phyloP scores from a whole-genome alignment of 1,284 basidiomycete species.

The Ceraceosorus bombacis region DNA sequence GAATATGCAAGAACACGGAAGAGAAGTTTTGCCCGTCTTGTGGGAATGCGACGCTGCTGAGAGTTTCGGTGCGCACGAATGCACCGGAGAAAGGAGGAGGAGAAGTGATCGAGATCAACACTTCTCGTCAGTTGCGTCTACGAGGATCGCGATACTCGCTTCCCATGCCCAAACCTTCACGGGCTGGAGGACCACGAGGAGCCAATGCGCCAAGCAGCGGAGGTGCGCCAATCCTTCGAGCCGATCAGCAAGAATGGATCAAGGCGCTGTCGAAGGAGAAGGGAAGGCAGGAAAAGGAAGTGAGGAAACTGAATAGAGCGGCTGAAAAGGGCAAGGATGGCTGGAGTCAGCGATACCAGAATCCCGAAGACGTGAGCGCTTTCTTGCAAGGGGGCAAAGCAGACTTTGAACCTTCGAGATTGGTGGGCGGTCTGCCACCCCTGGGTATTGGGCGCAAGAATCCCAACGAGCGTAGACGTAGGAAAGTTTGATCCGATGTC shows the following conservation, averaged over 20 bases:
- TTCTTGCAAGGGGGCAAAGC: slow-evolving; percentile 27
- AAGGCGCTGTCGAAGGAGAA: slow-evolving; percentile 21
- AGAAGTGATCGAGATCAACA: slow-evolving; percentile 43
- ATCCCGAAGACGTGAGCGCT: slow-evolving; percentile 42
- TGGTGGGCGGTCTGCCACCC: slow-evolving; percentile 30
- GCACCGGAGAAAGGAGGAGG: slow-evolving; percentile 17
- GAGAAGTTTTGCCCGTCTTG: slow-evolving; percentile 98
- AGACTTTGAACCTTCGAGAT: slow-evolving; percentile 12
- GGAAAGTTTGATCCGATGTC: slow-evolving; percentile 10
- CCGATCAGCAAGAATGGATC: slow-evolving; percentile 48
- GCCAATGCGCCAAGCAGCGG: too few relatives aligned
- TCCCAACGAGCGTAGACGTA: slow-evolving; percentile 35
- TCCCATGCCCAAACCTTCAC: slow-evolving; percentile 77
- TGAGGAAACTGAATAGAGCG: slow-evolving; percentile 25
- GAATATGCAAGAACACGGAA: slow-evolving; percentile 88
- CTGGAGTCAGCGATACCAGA: slow-evolving; percentile 39
- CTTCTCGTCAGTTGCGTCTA: slow-evolving; percentile 64
- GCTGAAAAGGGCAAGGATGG: slow-evolving; percentile 36
- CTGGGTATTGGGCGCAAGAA: slow-evolving; percentile 45
- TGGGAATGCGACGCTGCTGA: slow-evolving; percentile 82
- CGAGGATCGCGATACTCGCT: slow-evolving; percentile 90
- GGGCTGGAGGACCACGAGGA: slow-evolving; percentile 11
- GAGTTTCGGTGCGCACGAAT: slow-evolving; percentile 63
- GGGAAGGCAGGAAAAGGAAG: slow-evolving; percentile 15
- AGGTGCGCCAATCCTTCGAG: slow-evolving; percentile 33